A percentile compares a stretch with the other conserved stretches of the same genome.
Conservation (phyloP, 768 basidiomycete species). For the Podaxis sp. region DNA sequence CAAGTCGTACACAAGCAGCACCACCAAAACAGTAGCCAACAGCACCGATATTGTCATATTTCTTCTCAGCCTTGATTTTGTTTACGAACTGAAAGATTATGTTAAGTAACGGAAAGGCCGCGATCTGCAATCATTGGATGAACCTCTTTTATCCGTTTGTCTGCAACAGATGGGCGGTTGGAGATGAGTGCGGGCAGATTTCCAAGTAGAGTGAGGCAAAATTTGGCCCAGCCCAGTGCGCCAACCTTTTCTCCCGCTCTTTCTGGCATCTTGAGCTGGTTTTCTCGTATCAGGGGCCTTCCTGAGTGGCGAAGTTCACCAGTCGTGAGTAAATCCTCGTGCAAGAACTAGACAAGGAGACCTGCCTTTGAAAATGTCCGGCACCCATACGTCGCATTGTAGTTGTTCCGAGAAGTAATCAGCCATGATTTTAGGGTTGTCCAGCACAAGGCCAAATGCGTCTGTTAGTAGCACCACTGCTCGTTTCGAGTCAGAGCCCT, state of each 20-base stretch:
- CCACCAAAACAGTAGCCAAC: conserved; percentile 49
- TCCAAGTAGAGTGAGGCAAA: conserved; percentile 25
- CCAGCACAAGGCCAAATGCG: conserved; percentile 52
- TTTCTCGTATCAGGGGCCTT: conserved; percentile 27
- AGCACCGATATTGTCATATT: conserved; percentile 41
- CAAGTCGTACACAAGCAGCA: conserved; percentile 35
- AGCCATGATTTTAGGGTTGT: conserved; percentile 57
- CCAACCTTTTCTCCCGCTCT: conserved; percentile 34
- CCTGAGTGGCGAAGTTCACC: conserved; percentile 23
- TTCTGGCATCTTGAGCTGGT: conserved; percentile 29
- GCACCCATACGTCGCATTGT: conserved; percentile 62
- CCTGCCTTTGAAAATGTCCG: conserved; percentile 60
- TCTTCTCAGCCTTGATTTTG: conserved; percentile 33
- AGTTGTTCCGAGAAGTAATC: conserved; percentile 49
- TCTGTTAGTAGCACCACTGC: conserved; percentile 58
- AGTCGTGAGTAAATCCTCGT: background rate
- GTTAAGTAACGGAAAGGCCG: background rate
- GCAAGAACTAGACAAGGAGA: conserved; percentile 26
- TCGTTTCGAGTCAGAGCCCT: conserved; percentile 22
- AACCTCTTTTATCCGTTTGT: conserved; percentile 26
- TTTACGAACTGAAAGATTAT: conserved; percentile 30
- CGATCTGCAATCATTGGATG: conserved; percentile 3
- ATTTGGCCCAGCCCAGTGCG: conserved; percentile 29
- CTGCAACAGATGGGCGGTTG: conserved; percentile 32
- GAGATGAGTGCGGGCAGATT: conserved; percentile 30